These are phyloP conservation scores for Suillus sp. DNA, from an alignment of 768 basidiomycete genomes.

Conservation along the genomic window DNA sequence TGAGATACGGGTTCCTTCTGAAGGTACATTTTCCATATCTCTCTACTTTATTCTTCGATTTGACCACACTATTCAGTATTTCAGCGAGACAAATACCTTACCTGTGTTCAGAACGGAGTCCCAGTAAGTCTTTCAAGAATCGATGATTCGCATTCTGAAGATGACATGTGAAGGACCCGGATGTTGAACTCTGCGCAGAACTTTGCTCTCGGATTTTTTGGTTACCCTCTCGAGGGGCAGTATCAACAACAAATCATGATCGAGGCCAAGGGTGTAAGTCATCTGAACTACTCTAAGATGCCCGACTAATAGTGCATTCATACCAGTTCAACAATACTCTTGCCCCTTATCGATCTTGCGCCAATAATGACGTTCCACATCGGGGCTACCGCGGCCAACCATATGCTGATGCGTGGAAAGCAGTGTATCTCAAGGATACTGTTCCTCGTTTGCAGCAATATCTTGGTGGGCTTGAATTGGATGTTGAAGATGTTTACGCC, in stretches of 20 bases:
- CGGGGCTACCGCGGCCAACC: slow-evolving; percentile 55
- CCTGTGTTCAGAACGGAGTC: slow-evolving; percentile 58
- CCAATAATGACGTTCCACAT: slow-evolving; percentile 47
- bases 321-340: slow-evolving; percentile 50
- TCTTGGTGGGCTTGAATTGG: slow-evolving; percentile 59
- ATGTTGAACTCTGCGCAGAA: slow-evolving; percentile 56
- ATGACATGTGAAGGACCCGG: slow-evolving; percentile 37
- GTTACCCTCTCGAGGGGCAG: slow-evolving; percentile 45
- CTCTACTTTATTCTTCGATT: slow-evolving; percentile 28
- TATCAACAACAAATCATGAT: slow-evolving; percentile 48
- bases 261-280: slow-evolving; percentile 37
- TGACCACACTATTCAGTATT: slow-evolving; percentile 33
- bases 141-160: background rate
- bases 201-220: slow-evolving; percentile 56
- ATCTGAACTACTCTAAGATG: slow-evolving; percentile 15
- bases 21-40: slow-evolving; percentile 24
- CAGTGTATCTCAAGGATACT: slow-evolving; percentile 68
- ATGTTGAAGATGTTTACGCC: slow-evolving; percentile 63
- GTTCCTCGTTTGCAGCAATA: slow-evolving; percentile 54
- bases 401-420: slow-evolving; percentile 64
- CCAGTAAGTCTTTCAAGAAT: slow-evolving; percentile 33
- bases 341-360: slow-evolving; percentile 50
- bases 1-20: slow-evolving; percentile 46
- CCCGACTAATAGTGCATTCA: background rate
- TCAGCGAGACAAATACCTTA: slow-evolving; percentile 38